Percentiles rank a stretch among this genome's conserved stretches.
phyloP scores from a whole-genome alignment of 768 basidiomycete species.

The Lactifluus rugatus region DNA sequence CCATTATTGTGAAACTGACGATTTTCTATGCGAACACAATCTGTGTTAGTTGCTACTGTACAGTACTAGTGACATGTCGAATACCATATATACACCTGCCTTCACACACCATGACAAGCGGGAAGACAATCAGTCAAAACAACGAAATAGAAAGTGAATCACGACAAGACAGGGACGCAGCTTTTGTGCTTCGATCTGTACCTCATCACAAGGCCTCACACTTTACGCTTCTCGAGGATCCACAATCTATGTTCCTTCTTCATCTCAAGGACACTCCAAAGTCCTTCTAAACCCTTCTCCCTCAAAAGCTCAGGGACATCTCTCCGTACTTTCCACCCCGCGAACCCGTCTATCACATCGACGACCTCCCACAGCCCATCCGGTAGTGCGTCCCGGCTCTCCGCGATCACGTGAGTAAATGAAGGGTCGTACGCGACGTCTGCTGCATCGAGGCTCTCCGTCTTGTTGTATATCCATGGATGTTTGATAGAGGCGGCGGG shows the following conservation, averaged over 20 bases:
- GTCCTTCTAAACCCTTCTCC: constrained; percentile 19
- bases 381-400: constrained; percentile 26
- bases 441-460: constrained; percentile 46
- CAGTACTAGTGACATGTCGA: neutral
- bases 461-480: constrained; percentile 73
- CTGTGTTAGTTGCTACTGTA: neutral
- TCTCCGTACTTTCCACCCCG: constrained; percentile 28
- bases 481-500: constrained; percentile 9
- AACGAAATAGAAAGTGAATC: neutral
- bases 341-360: constrained; percentile 38
- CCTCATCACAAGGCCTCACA: no score
- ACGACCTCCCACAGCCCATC: constrained; percentile 35
- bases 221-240: constrained; percentile 34
- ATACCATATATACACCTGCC: neutral
- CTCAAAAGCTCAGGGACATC: constrained; percentile 23
- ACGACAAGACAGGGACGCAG: neutral
- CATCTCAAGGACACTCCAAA: constrained; percentile 29
- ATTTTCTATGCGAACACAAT: neutral
- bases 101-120: neutral
- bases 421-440: constrained; percentile 31
- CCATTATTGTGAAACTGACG: no score
- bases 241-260: constrained; percentile 35
- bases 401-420: constrained; percentile 59
- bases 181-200: neutral
- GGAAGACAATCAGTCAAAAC: no score